These are phyloP conservation scores for Epichloe coenophiala DNA, from an alignment of 2,329 filamentous ascomycete genomes.

Conservation along the genomic window DNA sequence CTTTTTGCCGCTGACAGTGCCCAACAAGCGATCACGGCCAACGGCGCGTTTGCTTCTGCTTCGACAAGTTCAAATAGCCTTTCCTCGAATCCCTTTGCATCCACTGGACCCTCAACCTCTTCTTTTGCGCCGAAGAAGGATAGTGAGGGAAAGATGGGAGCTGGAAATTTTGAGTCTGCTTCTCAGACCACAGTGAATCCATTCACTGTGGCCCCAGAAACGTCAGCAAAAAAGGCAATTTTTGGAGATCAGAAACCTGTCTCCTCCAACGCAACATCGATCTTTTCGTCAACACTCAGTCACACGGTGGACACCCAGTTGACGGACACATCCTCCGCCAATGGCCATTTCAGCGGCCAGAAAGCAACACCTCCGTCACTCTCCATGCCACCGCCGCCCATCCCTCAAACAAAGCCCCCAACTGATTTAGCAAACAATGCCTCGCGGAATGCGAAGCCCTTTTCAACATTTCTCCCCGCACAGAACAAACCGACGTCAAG, in stretches of 20 bases:
- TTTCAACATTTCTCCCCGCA: not conserved
- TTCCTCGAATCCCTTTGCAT: not conserved
- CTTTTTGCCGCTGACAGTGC: not conserved
- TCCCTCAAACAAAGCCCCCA: constrained; percentile 1
- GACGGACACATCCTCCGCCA: not conserved
- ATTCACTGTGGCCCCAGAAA: constrained; percentile 9
- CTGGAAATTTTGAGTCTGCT: not conserved
- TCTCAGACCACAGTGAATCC: constrained; percentile 6
- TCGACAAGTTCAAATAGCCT: not conserved
- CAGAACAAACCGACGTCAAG: not conserved
- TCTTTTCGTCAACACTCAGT: not conserved
- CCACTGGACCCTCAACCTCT: not conserved
- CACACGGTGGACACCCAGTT: not conserved
- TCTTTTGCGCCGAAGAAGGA: not conserved
- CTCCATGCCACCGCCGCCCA: constrained; percentile 6
- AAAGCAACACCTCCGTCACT: not conserved
- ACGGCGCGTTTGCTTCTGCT: constrained; percentile 3
- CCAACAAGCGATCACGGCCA: not conserved
- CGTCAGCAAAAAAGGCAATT: constrained; percentile 10
- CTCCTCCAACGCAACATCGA: not conserved
- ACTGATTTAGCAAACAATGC: not conserved
- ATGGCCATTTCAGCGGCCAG: not conserved
- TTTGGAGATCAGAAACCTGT: constrained; percentile 4
- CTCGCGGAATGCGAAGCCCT: not conserved
- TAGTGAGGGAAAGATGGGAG: not conserved